Percentiles rank a stretch among this genome's conserved stretches.
These are phyloP conservation scores for Macroventuria anomochaeta DNA, from an alignment of 2,329 filamentous ascomycete genomes.

Conservation along the genomic window DNA sequence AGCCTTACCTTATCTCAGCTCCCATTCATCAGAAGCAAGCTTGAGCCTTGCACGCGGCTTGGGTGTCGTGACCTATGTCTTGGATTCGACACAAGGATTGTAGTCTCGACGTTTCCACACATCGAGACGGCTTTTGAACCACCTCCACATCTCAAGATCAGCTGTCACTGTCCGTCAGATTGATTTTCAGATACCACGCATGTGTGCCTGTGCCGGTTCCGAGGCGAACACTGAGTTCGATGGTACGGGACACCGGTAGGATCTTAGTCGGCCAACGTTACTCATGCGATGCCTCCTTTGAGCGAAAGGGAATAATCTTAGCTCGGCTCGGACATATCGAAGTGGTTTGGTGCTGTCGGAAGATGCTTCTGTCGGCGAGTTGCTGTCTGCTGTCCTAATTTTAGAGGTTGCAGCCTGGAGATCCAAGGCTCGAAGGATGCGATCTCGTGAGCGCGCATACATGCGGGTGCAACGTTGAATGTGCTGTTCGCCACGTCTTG, in stretches of 20 bases:
- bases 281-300: constrained; percentile 6
- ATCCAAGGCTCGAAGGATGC: constrained; percentile 4
- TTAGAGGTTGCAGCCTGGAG: constrained; percentile 2
- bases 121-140: neutral
- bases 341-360: constrained; percentile 1
- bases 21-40: constrained; percentile 8
- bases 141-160: neutral
- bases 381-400: constrained; percentile 6
- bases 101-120: neutral
- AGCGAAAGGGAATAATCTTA: constrained; percentile 2
- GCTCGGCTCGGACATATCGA: constrained; percentile 3
- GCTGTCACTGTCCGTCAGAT: neutral
- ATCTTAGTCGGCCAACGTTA: neutral
- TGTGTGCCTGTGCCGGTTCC: constrained; percentile 10
- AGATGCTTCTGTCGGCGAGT: constrained; percentile 7
- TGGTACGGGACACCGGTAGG: constrained; percentile 7
- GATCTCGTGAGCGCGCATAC: constrained; percentile 8
- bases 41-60: constrained; percentile 8
- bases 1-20: constrained; percentile 15
- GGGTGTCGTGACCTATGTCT: neutral
- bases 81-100: neutral
- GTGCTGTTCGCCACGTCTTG: constrained; percentile 8
- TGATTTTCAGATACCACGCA: constrained; percentile 7
- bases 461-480: constrained; percentile 7
- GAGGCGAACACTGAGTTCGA: constrained; percentile 5